Evolutionary conservation across 768 basidiomycete genomes (phyloP).

Genomic region (Cyclocybe aegerita): DNA sequence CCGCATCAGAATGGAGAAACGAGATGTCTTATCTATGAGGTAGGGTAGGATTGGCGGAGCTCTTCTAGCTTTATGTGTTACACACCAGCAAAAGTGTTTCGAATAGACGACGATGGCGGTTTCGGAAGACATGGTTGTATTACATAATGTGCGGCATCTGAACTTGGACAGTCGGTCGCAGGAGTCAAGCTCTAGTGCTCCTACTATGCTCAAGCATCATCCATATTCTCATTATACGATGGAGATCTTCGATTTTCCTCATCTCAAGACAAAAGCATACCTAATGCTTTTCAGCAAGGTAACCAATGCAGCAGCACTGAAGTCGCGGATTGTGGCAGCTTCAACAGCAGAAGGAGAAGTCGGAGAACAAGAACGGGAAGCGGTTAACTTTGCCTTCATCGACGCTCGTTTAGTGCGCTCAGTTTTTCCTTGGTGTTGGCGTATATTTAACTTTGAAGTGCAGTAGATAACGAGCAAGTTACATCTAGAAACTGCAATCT

Average conservation of each 20-base stretch:
- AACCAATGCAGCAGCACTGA: conserved; percentile 57
- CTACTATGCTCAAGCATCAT: too few relatives aligned
- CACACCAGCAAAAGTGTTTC: too few relatives aligned
- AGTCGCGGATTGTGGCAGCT: conserved; percentile 69
- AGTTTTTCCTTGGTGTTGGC: conserved; percentile 2
- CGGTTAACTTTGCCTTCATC: conserved; percentile 90
- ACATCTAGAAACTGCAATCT: conserved; percentile 83
- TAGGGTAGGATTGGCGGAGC: too few relatives aligned
- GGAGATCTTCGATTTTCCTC: conserved; percentile 56
- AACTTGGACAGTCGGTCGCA: too few relatives aligned
- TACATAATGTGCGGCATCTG: too few relatives aligned
- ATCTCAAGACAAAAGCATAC: conserved; percentile 51
- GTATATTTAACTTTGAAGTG: not conserved
- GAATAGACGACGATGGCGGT: too few relatives aligned
- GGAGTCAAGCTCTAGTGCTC: too few relatives aligned
- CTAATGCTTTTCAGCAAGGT: conserved; percentile 65
- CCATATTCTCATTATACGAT: conserved; percentile 26
- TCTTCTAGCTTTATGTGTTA: too few relatives aligned
- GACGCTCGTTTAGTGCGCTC: conserved; percentile 75
- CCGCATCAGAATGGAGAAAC: too few relatives aligned
- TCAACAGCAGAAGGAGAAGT: conserved; percentile 54
- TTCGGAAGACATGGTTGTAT: too few relatives aligned
- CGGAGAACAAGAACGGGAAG: conserved; percentile 68
- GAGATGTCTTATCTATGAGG: too few relatives aligned
- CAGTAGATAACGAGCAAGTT: conserved; percentile 74